phyloP scores from a whole-genome alignment of 768 basidiomycete genomes.

The Ramaria rubella region DNA sequence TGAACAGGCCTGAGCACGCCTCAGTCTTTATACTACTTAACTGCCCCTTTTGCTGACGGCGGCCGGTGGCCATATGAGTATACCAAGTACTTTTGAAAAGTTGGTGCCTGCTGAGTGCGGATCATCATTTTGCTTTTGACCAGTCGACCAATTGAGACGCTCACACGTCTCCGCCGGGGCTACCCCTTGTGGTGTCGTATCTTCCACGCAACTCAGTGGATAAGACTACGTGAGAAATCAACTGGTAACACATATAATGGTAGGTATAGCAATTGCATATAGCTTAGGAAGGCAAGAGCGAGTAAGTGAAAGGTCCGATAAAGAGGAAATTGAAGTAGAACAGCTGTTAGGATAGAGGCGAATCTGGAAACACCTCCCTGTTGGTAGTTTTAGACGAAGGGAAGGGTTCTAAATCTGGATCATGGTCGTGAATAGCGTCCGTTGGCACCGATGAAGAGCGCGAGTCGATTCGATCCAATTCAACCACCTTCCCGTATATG shows the following conservation, averaged over 20 bases:
- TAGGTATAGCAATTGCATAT: neutral
- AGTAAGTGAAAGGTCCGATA: neutral
- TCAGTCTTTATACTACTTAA: neutral
- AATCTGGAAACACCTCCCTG: constrained; percentile 1
- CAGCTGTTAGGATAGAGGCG: neutral
- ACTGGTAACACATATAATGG: constrained; percentile 5
- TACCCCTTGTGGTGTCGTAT: neutral
- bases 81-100: no score
- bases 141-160: neutral
- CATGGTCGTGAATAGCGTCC: constrained; percentile 14
- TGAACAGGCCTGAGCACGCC: neutral
- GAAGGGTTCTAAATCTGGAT: constrained; percentile 7
- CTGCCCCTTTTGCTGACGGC: no score
- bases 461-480: neutral
- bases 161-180: neutral
- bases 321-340: neutral
- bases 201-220: neutral
- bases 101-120: no score
- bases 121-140: no score
- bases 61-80: no score
- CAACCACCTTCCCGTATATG: neutral
- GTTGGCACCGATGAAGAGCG: constrained; percentile 7
- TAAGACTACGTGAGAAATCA: neutral
- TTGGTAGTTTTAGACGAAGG: neutral
- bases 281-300: neutral